phyloP scores from a whole-genome alignment of 441 rosid species.

The Erodium trifolium region DNA sequence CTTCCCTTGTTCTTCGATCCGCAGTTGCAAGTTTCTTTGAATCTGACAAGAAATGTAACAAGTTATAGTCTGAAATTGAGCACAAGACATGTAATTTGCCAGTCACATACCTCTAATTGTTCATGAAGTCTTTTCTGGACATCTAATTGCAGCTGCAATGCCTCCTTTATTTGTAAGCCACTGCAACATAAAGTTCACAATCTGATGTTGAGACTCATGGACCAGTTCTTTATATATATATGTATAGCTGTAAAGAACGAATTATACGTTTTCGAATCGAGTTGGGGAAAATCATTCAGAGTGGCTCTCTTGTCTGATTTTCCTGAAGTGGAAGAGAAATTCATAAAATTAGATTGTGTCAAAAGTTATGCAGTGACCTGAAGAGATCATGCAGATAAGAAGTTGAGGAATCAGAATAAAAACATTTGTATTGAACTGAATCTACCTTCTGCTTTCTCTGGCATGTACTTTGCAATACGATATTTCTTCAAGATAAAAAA shows the following conservation, averaged over 20 bases:
- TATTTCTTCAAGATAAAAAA: conserved; percentile 48
- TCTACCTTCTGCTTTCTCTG: conserved; percentile 56
- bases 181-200: conserved; percentile 28
- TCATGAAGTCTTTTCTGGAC: conserved; percentile 84
- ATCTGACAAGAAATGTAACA: conserved; percentile 29
- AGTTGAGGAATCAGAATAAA: no score
- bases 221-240: neutral
- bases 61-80: neutral
- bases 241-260: neutral
- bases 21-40: conserved; percentile 63
- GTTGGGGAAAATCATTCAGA: conserved; percentile 35
- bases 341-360: neutral
- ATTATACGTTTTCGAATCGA: conserved; percentile 48
- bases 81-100: neutral
- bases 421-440: neutral
- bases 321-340: conserved; percentile 34
- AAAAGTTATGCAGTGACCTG: neutral
- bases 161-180: conserved; percentile 61
- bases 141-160: conserved; percentile 68
- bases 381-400: no score
- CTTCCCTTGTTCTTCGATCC: conserved; percentile 79
- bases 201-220: no score
- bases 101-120: conserved; percentile 60
- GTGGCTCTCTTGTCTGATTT: conserved; percentile 40
- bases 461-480: conserved; percentile 63